A percentile compares a stretch with the other conserved stretches of the same genome.
These are phyloP conservation scores for Spencermartinsiella europaea DNA, from an alignment of 805 yeast genomes.

Conservation along the genomic window DNA sequence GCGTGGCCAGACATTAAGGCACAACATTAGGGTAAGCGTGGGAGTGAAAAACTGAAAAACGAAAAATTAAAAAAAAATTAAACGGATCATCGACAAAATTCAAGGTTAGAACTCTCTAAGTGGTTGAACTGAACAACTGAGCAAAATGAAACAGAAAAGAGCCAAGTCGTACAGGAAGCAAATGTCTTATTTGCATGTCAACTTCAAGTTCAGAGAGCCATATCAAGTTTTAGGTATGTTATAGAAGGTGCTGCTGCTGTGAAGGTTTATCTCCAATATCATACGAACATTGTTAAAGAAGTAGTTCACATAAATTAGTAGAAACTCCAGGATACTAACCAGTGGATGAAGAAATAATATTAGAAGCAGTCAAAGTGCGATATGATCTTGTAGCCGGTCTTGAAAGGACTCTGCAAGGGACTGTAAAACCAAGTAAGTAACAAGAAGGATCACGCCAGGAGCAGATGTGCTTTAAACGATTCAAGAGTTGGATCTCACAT, in stretches of 20 bases:
- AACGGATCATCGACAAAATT: too few relatives aligned
- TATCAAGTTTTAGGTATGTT: slow-evolving; percentile 55
- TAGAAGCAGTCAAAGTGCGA: slow-evolving; percentile 58
- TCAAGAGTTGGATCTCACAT: neutral
- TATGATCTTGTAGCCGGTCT: slow-evolving; percentile 81
- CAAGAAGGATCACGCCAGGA: neutral
- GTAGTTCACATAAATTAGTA: neutral
- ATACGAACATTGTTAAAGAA: neutral
- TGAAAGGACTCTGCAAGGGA: slow-evolving; percentile 75
- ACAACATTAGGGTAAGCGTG: too few relatives aligned
- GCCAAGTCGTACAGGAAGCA: slow-evolving; percentile 93
- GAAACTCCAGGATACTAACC: slow-evolving; percentile 28
- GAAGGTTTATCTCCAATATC: neutral
- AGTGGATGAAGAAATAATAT: slow-evolving; percentile 74
- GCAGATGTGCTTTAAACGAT: too few relatives aligned
- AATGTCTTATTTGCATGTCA: slow-evolving; percentile 74
- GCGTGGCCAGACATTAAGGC: too few relatives aligned
- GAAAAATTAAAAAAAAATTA: too few relatives aligned
- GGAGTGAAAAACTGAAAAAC: too few relatives aligned
- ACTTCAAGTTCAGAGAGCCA: slow-evolving; percentile 91
- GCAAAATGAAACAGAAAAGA: slow-evolving; percentile 86
- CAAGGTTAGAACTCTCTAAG: too few relatives aligned
- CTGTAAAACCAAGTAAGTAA: slow-evolving; percentile 56
- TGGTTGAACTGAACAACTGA: too few relatives aligned
- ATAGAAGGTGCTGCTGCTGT: neutral